Evolutionary conservation across 371 early-diverging fungal genomes (phyloP).

Genomic region (Mortierella polycephala): DNA sequence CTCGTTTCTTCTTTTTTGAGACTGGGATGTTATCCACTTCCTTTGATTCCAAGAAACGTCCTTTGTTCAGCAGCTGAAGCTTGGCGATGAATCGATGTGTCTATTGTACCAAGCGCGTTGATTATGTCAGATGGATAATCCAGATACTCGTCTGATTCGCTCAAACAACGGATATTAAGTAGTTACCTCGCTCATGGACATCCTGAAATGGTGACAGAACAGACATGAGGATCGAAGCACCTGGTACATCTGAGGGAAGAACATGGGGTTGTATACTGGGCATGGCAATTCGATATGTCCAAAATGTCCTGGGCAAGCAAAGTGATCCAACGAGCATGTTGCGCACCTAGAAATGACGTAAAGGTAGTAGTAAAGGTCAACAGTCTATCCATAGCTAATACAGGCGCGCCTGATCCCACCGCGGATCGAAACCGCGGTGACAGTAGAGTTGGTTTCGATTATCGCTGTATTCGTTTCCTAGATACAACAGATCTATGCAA

Average conservation of each 20-base stretch:
- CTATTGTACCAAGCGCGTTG: slow-evolving; percentile 28
- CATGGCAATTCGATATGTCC: slow-evolving; percentile 99
- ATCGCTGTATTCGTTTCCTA: too few relatives aligned
- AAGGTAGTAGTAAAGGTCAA: not conserved
- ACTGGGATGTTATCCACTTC: slow-evolving; percentile 76
- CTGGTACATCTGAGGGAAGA: slow-evolving; percentile 88
- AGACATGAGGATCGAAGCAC: slow-evolving; percentile 90
- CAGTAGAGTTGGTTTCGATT: too few relatives aligned
- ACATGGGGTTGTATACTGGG: slow-evolving; percentile 97
- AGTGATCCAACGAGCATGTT: slow-evolving; percentile 87
- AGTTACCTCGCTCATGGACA: slow-evolving; percentile 72
- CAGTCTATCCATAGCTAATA: not conserved
- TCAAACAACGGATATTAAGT: too few relatives aligned
- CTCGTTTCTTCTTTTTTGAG: slow-evolving; percentile 52
- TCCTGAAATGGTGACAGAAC: slow-evolving; percentile 91
- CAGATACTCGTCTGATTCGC: not conserved
- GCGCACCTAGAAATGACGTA: slow-evolving; percentile 71
- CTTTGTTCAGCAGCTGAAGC: slow-evolving; percentile 78
- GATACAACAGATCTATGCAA: not conserved
- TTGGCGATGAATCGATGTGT: slow-evolving; percentile 66
- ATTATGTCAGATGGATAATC: not conserved
- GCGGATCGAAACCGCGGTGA: too few relatives aligned
- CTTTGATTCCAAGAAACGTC: slow-evolving; percentile 85
- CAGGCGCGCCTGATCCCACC: too few relatives aligned
- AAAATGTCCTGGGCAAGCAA: slow-evolving; percentile 98